These are phyloP conservation scores for Amanita thiersii DNA, from an alignment of 768 basidiomycete species.

Conservation along the genomic window DNA sequence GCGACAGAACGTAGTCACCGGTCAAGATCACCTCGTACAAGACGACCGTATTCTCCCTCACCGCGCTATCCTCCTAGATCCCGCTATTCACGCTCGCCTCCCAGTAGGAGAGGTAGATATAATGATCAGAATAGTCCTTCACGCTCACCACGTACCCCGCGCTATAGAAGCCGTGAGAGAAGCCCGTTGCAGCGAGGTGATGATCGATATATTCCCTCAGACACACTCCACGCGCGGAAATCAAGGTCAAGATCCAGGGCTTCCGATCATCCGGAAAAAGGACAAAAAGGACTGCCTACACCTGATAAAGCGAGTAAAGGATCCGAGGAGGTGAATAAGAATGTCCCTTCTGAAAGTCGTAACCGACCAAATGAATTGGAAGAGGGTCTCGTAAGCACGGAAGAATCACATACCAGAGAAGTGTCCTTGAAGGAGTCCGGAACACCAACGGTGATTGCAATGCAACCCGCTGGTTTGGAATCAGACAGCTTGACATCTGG, in stretches of 20 bases:
- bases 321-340: no score
- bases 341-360: no score
- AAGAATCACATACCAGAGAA: neutral
- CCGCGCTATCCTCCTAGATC: slow-evolving; percentile 3
- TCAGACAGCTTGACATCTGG: no score
- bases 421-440: neutral
- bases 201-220: slow-evolving; percentile 4
- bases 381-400: neutral
- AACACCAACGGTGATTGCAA: neutral
- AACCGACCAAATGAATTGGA: neutral
- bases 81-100: slow-evolving; percentile 4
- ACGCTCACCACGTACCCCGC: slow-evolving; percentile 2
- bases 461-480: no score
- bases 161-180: neutral
- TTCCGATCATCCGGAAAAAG: slow-evolving; percentile 1
- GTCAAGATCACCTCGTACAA: slow-evolving; percentile 4
- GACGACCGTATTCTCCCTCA: slow-evolving; percentile 7
- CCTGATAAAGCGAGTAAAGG: neutral
- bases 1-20: slow-evolving; percentile 3
- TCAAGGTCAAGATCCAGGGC: slow-evolving; percentile 4
- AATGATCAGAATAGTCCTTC: neutral
- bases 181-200: slow-evolving; percentile 6
- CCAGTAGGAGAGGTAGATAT: slow-evolving; percentile 1
- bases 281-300: neutral
- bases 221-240: slow-evolving; percentile 10